Percentiles rank a stretch among this genome's conserved stretches.
Evolutionary conservation across 306 rosid genomes (phyloP).

Genomic region (Acacia confusa): DNA sequence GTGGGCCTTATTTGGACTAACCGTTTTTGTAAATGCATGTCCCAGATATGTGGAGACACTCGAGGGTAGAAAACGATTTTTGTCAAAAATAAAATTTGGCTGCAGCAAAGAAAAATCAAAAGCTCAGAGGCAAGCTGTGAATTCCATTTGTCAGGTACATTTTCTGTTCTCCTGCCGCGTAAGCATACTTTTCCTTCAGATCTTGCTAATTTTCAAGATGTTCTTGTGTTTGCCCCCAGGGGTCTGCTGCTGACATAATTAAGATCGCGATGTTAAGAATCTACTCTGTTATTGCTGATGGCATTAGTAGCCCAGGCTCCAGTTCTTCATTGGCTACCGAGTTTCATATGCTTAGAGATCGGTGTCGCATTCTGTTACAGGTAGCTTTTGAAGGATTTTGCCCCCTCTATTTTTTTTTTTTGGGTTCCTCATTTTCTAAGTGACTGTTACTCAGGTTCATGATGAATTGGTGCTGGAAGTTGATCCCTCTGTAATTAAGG

Average conservation of each 20-base stretch:
- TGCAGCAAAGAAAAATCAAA: slow-evolving; percentile 69
- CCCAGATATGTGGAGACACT: slow-evolving; percentile 82
- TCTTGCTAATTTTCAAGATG: slow-evolving; percentile 23
- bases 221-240: slow-evolving; percentile 48
- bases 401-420: slow-evolving; percentile 9
- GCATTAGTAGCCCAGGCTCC: slow-evolving; percentile 43
- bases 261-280: slow-evolving; percentile 84
- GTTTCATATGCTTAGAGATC: slow-evolving; percentile 57
- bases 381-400: slow-evolving; percentile 38
- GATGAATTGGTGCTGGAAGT: slow-evolving; percentile 95
- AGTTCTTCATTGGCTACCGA: slow-evolving; percentile 45
- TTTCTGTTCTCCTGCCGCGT: slow-evolving; percentile 4
- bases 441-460: slow-evolving; percentile 67
- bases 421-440: slow-evolving; percentile 10
- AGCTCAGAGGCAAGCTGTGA: slow-evolving; percentile 98
- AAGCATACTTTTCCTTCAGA: slow-evolving; percentile 11
- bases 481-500: slow-evolving; percentile 70
- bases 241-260: slow-evolving; percentile 95
- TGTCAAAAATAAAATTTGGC: slow-evolving; percentile 86
- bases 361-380: slow-evolving; percentile 83
- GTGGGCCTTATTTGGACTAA: slow-evolving; percentile 1
- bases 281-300: slow-evolving; percentile 54
- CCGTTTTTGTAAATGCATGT: slow-evolving; percentile 24
- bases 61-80: slow-evolving; percentile 83
- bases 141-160: slow-evolving; percentile 91